Evolutionary conservation across 768 basidiomycete species (phyloP), one percentile per base, ranked within the genome.

Genomic region (Termitomyces sp.): DNA sequence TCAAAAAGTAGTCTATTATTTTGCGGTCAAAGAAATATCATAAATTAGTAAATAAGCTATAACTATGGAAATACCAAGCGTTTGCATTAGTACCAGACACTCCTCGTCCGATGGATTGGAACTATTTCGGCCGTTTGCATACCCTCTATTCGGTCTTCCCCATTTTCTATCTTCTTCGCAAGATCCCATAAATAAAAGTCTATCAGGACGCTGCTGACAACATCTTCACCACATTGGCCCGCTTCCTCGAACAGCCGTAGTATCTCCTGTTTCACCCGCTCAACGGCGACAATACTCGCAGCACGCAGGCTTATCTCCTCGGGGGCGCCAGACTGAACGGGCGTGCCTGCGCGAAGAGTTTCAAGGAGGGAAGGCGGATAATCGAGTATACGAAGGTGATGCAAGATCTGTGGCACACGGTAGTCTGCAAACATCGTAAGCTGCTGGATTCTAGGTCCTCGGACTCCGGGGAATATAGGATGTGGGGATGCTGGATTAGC

Each of bases 381-480:
- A 2, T 79, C 72, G 47, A 95, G 76, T 63, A 95, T 86, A 41
- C 80, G 77, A 7, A 95, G 79, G 67, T 93, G 92, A 72, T 95
- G 89, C 32, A 96, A 74, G 58, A 95, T 91, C 69, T 95, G 94
- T 2, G 93, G 93, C 5, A 96, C 90, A 44, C 92, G 85, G 68
- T 95, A 94, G 75, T 95, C 93, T 5, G 94, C 91, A 70, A 96
- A 96, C 94, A 95, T 95, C 23, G 93, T 94, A 12, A 95, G 80
- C 51, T 85, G 74, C 52, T 82, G 78, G 61, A 94, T 90, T 40
- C 78, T 77, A 20, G 86, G 75, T 5, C 86, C 87, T 10, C 69
- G 69, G 7, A 65, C 55, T 16, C 79, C 75, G 3, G 88, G 87
- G 72, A 95, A 91, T 46, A 94, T 74, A 3, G 92, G 93, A 69